Evolutionary conservation across 169 alveolate species (phyloP), one percentile per base, ranked within the genome.

Genomic region (Ichthyophthirius multifiliis): DNA sequence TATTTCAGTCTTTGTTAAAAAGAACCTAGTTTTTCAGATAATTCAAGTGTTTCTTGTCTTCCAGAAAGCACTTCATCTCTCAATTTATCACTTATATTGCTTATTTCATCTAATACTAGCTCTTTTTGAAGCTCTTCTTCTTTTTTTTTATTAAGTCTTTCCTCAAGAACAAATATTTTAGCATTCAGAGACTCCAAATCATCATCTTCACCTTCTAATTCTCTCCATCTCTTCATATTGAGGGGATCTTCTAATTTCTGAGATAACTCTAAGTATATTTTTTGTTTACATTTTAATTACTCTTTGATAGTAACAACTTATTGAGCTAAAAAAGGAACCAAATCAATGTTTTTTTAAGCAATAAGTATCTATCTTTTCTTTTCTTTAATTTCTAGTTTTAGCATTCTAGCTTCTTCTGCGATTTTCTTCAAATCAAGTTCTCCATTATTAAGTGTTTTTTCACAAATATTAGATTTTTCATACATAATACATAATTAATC

Each of bases 401-500:
- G 77, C 95, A 93, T 92, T 55, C 95, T 48, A 0, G 90, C 83
- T 35, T 90, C 94, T 45, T 93, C 96, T 82, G 90, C 95, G 74
- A 91, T 90, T 73, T 87, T 87, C 74, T 93, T 86, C 0, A 93
- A 90, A 76, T 84, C 92, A 78, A 84, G 85, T 76, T 95, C 96
- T 71, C 96, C 94, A 20, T 90, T 87, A 77, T 89, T 92, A 12
- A 92, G 88, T 31, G 89, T 90, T 55, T 87, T 88, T 80, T 93
- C 98, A 76, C 91, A 94, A 46, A 93, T 93, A 85, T 94, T 94
- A 18, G 94, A 78, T 76, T 96, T 96, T 78, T 96, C 98, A 88
- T 95, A 96, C 23, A 94, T 78, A 82, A 96, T 89, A 81, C 98
- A 96, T 20, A 96, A 86, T 82, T 96, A 97, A 79, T 96, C 98